Evolutionary conservation across 352 stramenopile genomes (phyloP), one percentile per base, ranked within the genome.

Genomic region (Saprolegnia parasitica): DNA sequence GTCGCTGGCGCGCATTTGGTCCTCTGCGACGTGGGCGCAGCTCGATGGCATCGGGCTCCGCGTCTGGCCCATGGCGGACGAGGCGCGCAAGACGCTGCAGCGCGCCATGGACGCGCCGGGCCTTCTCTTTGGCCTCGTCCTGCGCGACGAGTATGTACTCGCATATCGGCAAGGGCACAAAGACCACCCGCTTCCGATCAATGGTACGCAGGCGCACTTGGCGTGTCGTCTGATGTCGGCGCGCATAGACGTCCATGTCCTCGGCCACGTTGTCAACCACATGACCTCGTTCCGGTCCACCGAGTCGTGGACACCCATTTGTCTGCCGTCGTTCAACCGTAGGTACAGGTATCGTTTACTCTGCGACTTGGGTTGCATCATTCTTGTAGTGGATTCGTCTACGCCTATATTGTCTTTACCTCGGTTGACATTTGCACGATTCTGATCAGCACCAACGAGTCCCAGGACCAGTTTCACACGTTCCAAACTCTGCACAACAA

Each of bases 231-330:
- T 58, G 5, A 58, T 54, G 13, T 21, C 56, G 18, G 23, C 70
- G 29, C 18, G n/a, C 35, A 29, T 71, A 92, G 81, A 92, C 63
- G 68, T 92, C 39, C 29, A 87, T 29, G 68, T 92, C 24, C 66
- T 92, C 23, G 73, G 81, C 56, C 88, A 89, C 65, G 88, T 92
- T 62, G 76, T 92, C n/a, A 88, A 85, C 58, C 73, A 89, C 70
- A 83, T 80, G 23, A 79, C 81, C 45, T 88, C 81, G 46, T 76
- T 92, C 29, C 65, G 70, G 0, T 83, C 74, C 45, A 82, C 78
- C 15, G 84, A 92, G 74, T 88, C 84, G 8, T 92, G 84, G 81
- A 90, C 80, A 29, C 84, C 84, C 1, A 81, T 90, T 18, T 90
- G 81, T 47, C 73, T 91, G 20, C 74, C 81, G 6, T 74, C 75